Base-by-base conservation (phyloP, 257 asterid genomes). In the Solanum chiquidenum region DNA sequence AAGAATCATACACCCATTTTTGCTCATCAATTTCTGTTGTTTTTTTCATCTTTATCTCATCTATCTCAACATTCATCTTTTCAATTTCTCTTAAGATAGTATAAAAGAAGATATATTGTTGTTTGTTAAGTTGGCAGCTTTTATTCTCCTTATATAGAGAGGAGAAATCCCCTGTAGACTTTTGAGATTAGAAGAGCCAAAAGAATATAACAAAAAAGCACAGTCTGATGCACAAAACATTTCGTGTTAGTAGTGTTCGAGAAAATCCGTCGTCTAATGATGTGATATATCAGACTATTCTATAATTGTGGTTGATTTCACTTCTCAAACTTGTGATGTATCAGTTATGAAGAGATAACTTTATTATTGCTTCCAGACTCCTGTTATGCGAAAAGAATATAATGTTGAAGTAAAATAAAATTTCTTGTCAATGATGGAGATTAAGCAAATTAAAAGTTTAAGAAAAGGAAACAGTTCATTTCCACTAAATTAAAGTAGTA, bases 1-100 rank as follows among this genome's bases (percentile, higher is more conserved):
- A 97, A 86, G 97, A 90, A 87, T 95, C 99, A 58, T 90, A 87
- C 46, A 95, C 99, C 96, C 97, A 93, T 92, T 93, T 93, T 25
- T 92, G 93, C 46, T 93, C 94, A 69, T 94, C 95, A 44, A 83
- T 75, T 23, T 76, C 88, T 12, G 68, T 80, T 35, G 89, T 42
- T 86, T 92, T 89, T 33, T 88, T 64, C 75, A 74, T 89, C 84
- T 82, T 83, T 4, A 64, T 72, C 7, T 89, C 85, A 85, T 91
- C 96, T 92, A 91, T 91, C 84, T 87, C 87, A 89, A 91, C 38
- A 83, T 90, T 42, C 33, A 7, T 52, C 74, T 52, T 40, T 23
- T 87, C 83, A 85, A 88, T 64, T 83, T 82, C 34, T 29, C 37
- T 10, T 16, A 25, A 79, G 64, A 68, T 44, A 12, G 25, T 1